phyloP scores from a whole-genome alignment of 2,329 filamentous ascomycete species.

The Rhinocladiella mackenziei region DNA sequence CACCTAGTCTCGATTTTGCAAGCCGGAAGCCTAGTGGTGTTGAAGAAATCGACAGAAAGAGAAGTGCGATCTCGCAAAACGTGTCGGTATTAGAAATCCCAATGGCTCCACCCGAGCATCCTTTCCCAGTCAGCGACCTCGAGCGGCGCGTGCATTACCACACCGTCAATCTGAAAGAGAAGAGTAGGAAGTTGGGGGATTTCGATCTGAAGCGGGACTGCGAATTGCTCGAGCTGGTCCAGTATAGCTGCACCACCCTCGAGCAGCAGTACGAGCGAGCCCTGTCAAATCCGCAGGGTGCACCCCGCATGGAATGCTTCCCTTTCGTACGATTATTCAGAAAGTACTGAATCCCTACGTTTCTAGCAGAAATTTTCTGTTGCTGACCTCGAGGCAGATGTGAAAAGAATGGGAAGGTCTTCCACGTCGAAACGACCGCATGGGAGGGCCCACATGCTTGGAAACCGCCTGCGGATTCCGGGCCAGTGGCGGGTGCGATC shows the following conservation, averaged over 20 bases:
- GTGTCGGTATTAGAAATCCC: not conserved
- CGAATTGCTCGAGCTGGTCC: constrained; percentile 55
- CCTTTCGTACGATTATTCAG: constrained; percentile 26
- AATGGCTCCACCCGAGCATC: constrained; percentile 56
- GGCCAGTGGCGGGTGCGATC: not conserved
- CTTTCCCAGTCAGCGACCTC: constrained; percentile 52
- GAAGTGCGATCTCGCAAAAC: not conserved
- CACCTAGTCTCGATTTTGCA: not conserved
- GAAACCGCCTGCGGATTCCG: constrained; percentile 33
- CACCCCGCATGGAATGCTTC: constrained; percentile 44
- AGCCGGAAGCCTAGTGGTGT: not conserved
- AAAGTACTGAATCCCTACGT: constrained; percentile 15
- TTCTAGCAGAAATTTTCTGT: too few species aligned
- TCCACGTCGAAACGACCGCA: constrained; percentile 60
- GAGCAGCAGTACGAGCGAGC: constrained; percentile 32
- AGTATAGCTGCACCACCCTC: constrained; percentile 59
- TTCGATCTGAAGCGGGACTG: constrained; percentile 52
- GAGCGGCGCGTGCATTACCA: constrained; percentile 48
- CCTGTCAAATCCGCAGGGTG: constrained; percentile 12
- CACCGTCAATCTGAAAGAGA: constrained; percentile 44
- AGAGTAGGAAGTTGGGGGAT: constrained; percentile 50
- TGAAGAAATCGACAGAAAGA: not conserved
- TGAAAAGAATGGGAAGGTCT: constrained; percentile 25
- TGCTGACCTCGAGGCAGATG: too few species aligned
- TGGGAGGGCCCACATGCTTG: constrained; percentile 50